Evolutionary conservation across 2,329 filamentous ascomycete genomes (phyloP).

Genomic region (Fusarium gaditjirri): DNA sequence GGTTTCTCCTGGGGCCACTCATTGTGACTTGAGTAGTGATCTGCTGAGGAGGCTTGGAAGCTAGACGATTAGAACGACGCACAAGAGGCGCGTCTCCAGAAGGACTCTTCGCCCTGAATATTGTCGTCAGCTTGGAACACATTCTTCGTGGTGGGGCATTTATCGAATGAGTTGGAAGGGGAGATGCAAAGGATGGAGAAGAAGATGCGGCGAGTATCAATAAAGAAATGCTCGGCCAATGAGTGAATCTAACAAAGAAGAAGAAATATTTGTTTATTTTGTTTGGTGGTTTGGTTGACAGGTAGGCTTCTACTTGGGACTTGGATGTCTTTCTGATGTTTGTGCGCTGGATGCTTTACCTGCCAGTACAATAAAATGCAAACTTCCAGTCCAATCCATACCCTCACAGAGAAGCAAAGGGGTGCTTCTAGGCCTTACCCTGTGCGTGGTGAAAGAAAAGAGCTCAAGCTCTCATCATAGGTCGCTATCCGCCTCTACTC

Average conservation of each 20-base stretch:
- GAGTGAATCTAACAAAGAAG: not conserved
- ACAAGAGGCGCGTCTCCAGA: not conserved
- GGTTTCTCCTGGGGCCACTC: constrained; percentile 49
- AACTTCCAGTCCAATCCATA: not conserved
- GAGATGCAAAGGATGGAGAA: not conserved
- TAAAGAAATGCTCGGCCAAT: not conserved
- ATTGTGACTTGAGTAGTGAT: constrained; percentile 13
- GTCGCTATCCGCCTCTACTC: not conserved
- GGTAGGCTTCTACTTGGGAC: not conserved
- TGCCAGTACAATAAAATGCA: constrained; percentile 3
- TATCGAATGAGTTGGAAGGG: not conserved
- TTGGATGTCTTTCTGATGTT: not conserved
- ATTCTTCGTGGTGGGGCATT: not conserved
- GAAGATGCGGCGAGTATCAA: not conserved
- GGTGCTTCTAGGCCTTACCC: not conserved
- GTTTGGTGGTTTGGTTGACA: too few relatives aligned
- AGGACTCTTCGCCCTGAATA: constrained; percentile 8
- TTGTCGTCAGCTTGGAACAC: constrained; percentile 12
- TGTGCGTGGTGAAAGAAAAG: not conserved
- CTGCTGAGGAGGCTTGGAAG: constrained; percentile 7
- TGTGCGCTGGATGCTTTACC: not conserved
- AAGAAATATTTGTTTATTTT: not conserved
- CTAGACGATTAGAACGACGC: constrained; percentile 39
- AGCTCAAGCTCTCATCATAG: constrained; percentile 13
- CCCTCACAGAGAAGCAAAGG: not conserved